Conservation (phyloP, 345 rosid species). For the Viola odorata region DNA sequence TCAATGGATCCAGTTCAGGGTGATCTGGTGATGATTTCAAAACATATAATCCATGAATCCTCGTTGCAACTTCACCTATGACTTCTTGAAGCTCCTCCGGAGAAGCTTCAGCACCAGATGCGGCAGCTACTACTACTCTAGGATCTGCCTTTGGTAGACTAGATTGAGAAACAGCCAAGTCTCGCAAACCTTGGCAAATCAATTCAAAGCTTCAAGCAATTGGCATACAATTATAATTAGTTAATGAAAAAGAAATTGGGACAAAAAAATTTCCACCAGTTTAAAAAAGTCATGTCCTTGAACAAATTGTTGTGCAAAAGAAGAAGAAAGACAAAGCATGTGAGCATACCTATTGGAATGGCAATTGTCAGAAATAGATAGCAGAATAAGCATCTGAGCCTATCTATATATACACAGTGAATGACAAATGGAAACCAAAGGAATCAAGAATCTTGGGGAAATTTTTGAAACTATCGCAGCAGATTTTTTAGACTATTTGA, state of each 20-base stretch:
- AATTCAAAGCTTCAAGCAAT: slow-evolving; percentile 47
- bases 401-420: no score
- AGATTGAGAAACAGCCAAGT: slow-evolving; percentile 55
- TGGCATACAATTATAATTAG: slow-evolving; percentile 7
- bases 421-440: no score
- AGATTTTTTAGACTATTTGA: no score
- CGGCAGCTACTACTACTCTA: slow-evolving; percentile 45
- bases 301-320: not conserved
- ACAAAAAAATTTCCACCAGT: not conserved
- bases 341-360: no score
- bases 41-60: slow-evolving; percentile 48
- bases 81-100: slow-evolving; percentile 48
- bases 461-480: no score
- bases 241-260: not conserved
- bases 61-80: slow-evolving; percentile 48
- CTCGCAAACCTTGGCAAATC: slow-evolving; percentile 59
- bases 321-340: not conserved
- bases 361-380: no score
- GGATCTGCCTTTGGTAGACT: slow-evolving; percentile 64
- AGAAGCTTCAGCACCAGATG: slow-evolving; percentile 56
- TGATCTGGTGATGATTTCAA: slow-evolving; percentile 53
- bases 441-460: no score
- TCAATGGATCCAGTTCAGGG: slow-evolving; percentile 53
- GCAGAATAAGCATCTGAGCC: no score
- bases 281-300: not conserved